phyloP scores from a whole-genome alignment of 345 rosid species.

The Firmiana major region DNA sequence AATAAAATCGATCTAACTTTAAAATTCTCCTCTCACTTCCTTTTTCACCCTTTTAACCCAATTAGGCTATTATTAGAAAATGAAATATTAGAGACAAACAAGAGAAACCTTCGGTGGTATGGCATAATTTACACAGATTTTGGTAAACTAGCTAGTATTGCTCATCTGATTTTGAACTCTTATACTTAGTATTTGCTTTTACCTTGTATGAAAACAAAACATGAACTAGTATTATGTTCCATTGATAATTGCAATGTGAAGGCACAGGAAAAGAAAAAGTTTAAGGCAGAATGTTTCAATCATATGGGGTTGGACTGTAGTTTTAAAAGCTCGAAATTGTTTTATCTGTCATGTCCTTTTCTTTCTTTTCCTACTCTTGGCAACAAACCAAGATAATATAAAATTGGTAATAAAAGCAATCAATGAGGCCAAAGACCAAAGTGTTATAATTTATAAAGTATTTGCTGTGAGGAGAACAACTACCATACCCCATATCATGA shows the following conservation, averaged over 20 bases:
- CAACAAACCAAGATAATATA: not conserved
- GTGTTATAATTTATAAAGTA: not conserved
- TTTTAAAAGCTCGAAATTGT: not conserved
- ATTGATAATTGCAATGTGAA: constrained; percentile 3
- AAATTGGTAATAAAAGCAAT: not conserved
- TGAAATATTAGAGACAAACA: too few species aligned
- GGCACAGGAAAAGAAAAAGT: not conserved
- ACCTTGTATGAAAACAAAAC: too few species aligned
- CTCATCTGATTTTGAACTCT: too few species aligned
- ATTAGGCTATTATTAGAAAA: too few species aligned
- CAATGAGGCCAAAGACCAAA: not conserved
- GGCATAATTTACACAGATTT: too few species aligned
- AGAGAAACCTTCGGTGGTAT: too few species aligned
- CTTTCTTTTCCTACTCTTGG: not conserved
- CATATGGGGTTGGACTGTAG: not conserved
- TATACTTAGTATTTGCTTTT: too few species aligned
- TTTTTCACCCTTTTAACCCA: too few species aligned
- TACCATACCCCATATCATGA: constrained; percentile 34
- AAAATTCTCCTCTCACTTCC: too few species aligned
- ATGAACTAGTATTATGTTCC: too few species aligned
- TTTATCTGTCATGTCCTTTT: not conserved
- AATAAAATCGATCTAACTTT: too few species aligned
- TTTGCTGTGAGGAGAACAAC: constrained; percentile 26
- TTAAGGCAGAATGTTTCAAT: not conserved
- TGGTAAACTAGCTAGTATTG: too few species aligned